A percentile compares a stretch with the other conserved stretches of the same genome.
Evolutionary conservation across 2,329 filamentous ascomycete species (phyloP).

Genomic region (Microdochium nivale): DNA sequence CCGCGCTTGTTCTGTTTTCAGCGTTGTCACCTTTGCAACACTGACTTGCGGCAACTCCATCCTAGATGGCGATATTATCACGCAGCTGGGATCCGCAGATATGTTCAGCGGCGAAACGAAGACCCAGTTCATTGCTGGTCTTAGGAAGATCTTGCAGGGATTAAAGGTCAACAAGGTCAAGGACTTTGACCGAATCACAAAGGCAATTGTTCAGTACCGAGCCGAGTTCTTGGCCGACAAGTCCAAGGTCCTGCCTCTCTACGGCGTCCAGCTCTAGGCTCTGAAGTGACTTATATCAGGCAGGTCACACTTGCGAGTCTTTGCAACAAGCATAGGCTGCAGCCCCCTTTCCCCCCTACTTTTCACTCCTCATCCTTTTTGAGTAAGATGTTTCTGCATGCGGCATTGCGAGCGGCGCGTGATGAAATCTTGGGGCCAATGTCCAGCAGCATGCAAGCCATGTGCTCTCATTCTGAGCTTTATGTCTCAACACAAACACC

Average conservation of each 20-base stretch:
- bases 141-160: slow-evolving; percentile 51
- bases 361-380: neutral
- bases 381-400: neutral
- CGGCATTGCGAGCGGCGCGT: too few species aligned
- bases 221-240: slow-evolving; percentile 55
- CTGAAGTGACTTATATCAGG: neutral
- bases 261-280: slow-evolving; percentile 27
- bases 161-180: slow-evolving; percentile 51
- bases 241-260: slow-evolving; percentile 53
- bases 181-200: slow-evolving; percentile 59
- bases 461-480: too few species aligned
- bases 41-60: slow-evolving; percentile 33
- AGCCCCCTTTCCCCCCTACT: neutral
- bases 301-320: neutral
- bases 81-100: slow-evolving; percentile 60
- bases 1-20: slow-evolving; percentile 17
- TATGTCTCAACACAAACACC: too few species aligned
- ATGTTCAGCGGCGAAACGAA: slow-evolving; percentile 54
- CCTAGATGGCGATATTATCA: slow-evolving; percentile 64
- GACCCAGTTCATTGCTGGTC: slow-evolving; percentile 52
- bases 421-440: too few species aligned
- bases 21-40: slow-evolving; percentile 33
- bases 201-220: slow-evolving; percentile 59
- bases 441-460: too few species aligned
- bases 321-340: neutral